A percentile compares a stretch with the other conserved stretches of the same genome.
Evolutionary conservation across 75 land plant genomes (phyloP).

Genomic region (Gnetum montanum): DNA sequence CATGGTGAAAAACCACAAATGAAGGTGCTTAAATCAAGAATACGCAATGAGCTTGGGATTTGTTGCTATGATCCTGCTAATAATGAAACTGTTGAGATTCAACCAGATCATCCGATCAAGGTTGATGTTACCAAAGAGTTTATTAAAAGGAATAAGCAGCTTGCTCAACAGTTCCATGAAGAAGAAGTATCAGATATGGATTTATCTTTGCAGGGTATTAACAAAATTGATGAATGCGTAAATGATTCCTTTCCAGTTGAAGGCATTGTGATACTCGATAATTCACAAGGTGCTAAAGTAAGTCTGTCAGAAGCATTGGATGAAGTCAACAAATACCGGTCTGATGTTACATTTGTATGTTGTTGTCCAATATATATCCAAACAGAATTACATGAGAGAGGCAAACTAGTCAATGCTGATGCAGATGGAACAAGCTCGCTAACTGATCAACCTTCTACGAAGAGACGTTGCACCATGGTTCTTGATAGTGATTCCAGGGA

Average conservation of each 20-base stretch:
- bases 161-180: constrained; percentile 9
- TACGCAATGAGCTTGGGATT: constrained; percentile 65
- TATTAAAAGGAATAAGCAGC: constrained; percentile 17
- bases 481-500: not conserved
- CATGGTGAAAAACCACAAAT: constrained; percentile 98
- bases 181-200: not conserved
- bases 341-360: constrained; percentile 30
- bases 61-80: constrained; percentile 77
- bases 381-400: not conserved
- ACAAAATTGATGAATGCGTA: constrained; percentile 3
- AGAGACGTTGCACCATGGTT: constrained; percentile 1
- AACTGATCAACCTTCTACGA: not conserved
- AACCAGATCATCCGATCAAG: constrained; percentile 50
- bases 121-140: constrained; percentile 47
- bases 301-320: constrained; percentile 45
- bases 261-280: constrained; percentile 50
- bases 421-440: not conserved
- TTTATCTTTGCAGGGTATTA: not conserved
- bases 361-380: constrained; percentile 32
- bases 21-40: constrained; percentile 63
- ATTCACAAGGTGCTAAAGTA: constrained; percentile 41
- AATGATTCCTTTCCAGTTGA: constrained; percentile 40
- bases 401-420: not conserved
- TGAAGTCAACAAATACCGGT: constrained; percentile 16
- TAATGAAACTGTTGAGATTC: constrained; percentile 58